These are phyloP conservation scores for Corchorus olitorius DNA, from an alignment of 345 rosid genomes.

Conservation along the genomic window DNA sequence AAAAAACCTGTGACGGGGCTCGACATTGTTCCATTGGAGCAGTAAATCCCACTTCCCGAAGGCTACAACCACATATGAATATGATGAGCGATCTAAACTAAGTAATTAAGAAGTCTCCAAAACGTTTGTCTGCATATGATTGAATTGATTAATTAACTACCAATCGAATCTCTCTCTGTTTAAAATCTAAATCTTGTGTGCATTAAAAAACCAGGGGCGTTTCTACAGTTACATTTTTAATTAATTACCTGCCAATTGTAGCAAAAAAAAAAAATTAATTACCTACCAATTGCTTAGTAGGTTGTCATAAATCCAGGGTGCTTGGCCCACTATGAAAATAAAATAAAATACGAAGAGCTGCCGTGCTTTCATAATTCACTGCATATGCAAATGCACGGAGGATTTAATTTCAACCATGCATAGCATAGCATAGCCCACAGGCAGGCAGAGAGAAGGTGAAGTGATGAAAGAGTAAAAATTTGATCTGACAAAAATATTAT, in stretches of 20 bases:
- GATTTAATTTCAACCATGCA: too few species aligned
- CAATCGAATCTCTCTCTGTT: too few species aligned
- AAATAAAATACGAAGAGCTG: too few species aligned
- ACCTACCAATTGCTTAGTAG: too few species aligned
- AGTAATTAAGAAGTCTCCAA: neutral
- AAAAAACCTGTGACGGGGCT: neutral
- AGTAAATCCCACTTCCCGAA: conserved; percentile 9
- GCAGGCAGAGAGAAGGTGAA: too few species aligned
- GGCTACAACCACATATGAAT: neutral
- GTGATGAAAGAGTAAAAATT: neutral
- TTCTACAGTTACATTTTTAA: too few species aligned
- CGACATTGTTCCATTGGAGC: conserved; percentile 5
- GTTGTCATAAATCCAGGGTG: neutral
- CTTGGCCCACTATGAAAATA: neutral
- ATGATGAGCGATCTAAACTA: too few species aligned
- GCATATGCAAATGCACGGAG: too few species aligned
- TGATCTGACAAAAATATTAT: neutral
- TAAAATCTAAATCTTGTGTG: neutral
- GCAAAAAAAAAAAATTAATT: too few species aligned
- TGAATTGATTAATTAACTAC: too few species aligned
- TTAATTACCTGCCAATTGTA: too few species aligned
- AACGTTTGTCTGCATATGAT: neutral
- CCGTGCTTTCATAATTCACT: neutral
- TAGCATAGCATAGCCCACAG: too few species aligned
- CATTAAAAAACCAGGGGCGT: neutral